Evolutionary conservation across 1,139 yeast genomes (phyloP), one percentile per base, ranked within the genome.

Genomic region (Geotrichum phurueaensis): DNA sequence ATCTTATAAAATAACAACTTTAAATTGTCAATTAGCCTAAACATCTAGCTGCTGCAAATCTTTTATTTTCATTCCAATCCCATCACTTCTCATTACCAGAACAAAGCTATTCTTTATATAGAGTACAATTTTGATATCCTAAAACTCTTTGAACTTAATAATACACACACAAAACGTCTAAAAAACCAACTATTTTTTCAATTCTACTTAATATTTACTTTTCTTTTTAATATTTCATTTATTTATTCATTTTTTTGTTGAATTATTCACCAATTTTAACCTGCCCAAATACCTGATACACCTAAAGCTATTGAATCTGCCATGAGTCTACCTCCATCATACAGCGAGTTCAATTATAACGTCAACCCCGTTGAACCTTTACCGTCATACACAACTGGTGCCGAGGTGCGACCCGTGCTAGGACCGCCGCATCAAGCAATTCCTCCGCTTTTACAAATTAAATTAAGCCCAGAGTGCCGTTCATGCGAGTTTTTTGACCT

Each of bases 371-470:
- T 39, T 13, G 47, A 39, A 9, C n/a, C 47, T 15, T 15, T 54
- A 20, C 57, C 57, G 3, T 23, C 48, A 15, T 54, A 48, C 33
- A 48, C 57, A 20, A 23, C 27, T 20, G 57, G 57, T 4, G 53
- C 48, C 10, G 51, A 48, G 10, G 48, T 54, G n/a, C 53, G 50
- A 49, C 57, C 53, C 12, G 48, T 54, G 18, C 23, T 52, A 13
- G 18, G n/a, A 1, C 47, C 9, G 7, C 47, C 47, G 9, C n/a
- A 48, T 12, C 33, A 22, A 31, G 29, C 36, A 31, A 13, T 23
- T 9, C 9, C 53, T 9, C 9, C 23, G 3, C 36, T 18, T 39
- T 39, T 39, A 18, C 50, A 22, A 25, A 27, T 54, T 25, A 18
- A 12, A 23, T 33, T 54, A 10, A 33, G 18, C 6, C 47, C 47